A percentile compares a stretch with the other conserved stretches of the same genome.
phyloP scores from a whole-genome alignment of 768 basidiomycete genomes.

The Naematelia encephala region DNA sequence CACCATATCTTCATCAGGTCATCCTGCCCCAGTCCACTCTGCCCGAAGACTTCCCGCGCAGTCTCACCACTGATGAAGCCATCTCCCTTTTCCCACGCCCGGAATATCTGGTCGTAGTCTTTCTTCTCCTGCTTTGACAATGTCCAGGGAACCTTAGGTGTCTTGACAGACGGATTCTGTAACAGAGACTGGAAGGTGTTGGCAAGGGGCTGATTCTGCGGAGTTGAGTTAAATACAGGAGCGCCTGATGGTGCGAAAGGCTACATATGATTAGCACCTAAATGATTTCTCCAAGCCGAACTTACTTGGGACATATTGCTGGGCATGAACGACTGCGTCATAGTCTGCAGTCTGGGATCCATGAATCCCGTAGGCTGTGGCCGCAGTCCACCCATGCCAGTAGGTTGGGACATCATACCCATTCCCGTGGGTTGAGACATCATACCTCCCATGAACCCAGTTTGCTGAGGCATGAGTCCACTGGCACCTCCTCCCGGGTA shows the following conservation, averaged over 20 bases:
- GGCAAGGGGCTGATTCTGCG: constrained; percentile 63
- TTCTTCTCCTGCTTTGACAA: constrained; percentile 88
- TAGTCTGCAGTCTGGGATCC: constrained; percentile 77
- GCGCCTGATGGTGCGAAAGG: constrained; percentile 50
- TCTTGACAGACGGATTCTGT: constrained; percentile 65
- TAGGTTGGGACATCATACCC: constrained; percentile 39
- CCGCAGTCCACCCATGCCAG: constrained; percentile 28
- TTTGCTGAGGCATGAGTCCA: constrained; percentile 37
- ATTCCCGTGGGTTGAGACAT: constrained; percentile 36
- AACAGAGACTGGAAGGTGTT: constrained; percentile 87
- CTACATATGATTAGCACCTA: constrained; percentile 20
- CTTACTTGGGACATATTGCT: constrained; percentile 49
- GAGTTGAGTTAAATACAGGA: constrained; percentile 59
- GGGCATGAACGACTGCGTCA: constrained; percentile 91
- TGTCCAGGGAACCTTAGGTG: constrained; percentile 75
- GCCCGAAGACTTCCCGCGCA: constrained; percentile 88
- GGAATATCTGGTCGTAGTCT: constrained; percentile 91
- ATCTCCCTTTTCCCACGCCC: constrained; percentile 81
- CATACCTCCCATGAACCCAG: constrained; percentile 29
- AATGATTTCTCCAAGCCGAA: not conserved
- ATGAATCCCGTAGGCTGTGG: constrained; percentile 48
- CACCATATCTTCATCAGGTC: constrained; percentile 93
- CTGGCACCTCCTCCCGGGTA: constrained; percentile 52
- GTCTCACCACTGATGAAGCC: constrained; percentile 83
- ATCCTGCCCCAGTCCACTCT: constrained; percentile 81